These are phyloP conservation scores for Aspergillus asperescens DNA, from an alignment of 495 filamentous ascomycete genomes.

Conservation along the genomic window DNA sequence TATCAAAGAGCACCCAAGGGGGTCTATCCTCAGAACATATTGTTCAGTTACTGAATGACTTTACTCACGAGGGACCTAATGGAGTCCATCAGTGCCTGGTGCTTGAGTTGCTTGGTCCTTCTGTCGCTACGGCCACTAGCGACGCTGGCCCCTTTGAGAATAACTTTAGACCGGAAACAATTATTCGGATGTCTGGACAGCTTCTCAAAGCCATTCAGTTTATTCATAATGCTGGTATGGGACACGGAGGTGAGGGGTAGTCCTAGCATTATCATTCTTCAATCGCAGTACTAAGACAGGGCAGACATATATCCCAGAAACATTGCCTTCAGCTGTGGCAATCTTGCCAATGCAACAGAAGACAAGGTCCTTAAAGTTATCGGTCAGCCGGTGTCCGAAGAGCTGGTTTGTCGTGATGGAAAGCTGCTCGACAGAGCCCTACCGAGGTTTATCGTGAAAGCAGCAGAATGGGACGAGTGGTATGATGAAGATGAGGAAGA, in stretches of 20 bases:
- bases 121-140: conserved; percentile 25
- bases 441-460: conserved; percentile 30
- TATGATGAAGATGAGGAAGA: conserved; percentile 37
- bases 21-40: conserved; percentile 17
- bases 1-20: conserved; percentile 8
- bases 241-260: conserved; percentile 25
- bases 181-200: conserved; percentile 25
- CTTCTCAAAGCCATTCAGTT: conserved; percentile 25
- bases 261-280: no score
- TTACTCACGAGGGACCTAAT: conserved; percentile 37
- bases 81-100: conserved; percentile 43
- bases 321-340: neutral
- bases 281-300: neutral
- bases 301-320: conserved; percentile 8
- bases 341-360: neutral
- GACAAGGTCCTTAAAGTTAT: neutral
- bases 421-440: conserved; percentile 24
- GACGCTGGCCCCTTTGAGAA: conserved; percentile 17
- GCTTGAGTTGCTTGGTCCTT: conserved; percentile 41
- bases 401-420: conserved; percentile 25
- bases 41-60: conserved; percentile 34
- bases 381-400: neutral
- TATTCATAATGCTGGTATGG: conserved; percentile 30
- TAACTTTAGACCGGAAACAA: conserved; percentile 27
- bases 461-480: conserved; percentile 30